Conservation (phyloP, 768 basidiomycete genomes). For the Favolaschia claudopus region DNA sequence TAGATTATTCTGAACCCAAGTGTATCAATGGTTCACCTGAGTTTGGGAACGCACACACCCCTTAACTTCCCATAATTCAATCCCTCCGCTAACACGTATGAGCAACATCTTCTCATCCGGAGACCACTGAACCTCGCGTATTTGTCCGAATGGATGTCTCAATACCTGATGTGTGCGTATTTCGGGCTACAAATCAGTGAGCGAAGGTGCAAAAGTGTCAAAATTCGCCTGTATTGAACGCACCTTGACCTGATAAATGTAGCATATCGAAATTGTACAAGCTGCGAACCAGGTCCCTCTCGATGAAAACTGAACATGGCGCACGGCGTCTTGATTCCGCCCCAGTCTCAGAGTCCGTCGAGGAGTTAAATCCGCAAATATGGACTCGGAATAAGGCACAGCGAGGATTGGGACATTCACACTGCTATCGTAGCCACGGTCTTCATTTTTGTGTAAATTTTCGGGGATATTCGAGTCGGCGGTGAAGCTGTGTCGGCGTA, state of each 20-base stretch:
- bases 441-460: too few species aligned
- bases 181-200: conserved; percentile 1
- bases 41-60: too few species aligned
- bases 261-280: conserved; percentile 12
- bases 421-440: too few species aligned
- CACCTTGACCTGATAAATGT: conserved; percentile 13
- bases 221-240: neutral
- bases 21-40: neutral
- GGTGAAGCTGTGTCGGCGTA: too few species aligned
- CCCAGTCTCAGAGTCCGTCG: neutral
- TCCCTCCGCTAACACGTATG: conserved; percentile 15
- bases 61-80: conserved; percentile 12
- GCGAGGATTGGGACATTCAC: neutral
- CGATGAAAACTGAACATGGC: conserved; percentile 14
- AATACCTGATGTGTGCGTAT: conserved; percentile 5
- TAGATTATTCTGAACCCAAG: neutral
- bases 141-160: conserved; percentile 13
- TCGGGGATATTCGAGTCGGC: neutral
- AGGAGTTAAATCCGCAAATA: conserved; percentile 5
- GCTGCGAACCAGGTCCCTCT: conserved; percentile 18
- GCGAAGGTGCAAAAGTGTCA: neutral
- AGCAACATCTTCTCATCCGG: conserved; percentile 12
- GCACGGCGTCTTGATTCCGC: neutral
- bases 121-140: conserved; percentile 15
- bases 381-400: conserved; percentile 7